Evolutionary conservation across 805 yeast genomes (phyloP), one percentile per base, ranked within the genome.

Genomic region (Debaryomyces castellii): DNA sequence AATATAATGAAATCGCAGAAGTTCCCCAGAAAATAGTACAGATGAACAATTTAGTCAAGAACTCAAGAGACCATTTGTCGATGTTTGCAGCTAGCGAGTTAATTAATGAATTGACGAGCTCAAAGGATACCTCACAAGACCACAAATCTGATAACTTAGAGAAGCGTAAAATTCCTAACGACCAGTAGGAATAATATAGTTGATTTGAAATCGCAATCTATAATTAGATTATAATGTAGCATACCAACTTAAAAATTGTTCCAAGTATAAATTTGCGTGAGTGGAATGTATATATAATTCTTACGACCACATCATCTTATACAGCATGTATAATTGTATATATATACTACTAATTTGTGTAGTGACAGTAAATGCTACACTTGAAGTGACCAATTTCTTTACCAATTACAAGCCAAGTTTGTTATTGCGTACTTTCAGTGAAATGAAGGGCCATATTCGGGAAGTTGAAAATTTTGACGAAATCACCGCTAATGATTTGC

Each of bases 381-480:
- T 35, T 10, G 16, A 35, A 18, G 38, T 35, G 8, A 11, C 24
- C 4, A 35, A 20, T 18, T 6, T 35, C 11, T 20, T 35, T 20
- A 11, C 20, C 10, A 22, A 18, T 20, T 20, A 34, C 9, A 34
- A 23, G n/a, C 44, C 47, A 14, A 51, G 46, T 33, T 12, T 23
- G 3, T 41, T 48, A 22, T 20, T 40, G 21, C 41, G 43, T 21
- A 35, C 44, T 5, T 52, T 35, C 25, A 23, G 22, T 21, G 48
- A 46, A 25, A 41, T 45, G 21, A 40, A 43, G 27, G 33, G 36
- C 9, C 44, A 48, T 4, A 41, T 49, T 30, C 45, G 40, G 27
- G 47, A 41, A 14, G 47, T 55, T 4, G 44, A 30, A 5, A 16
- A 43, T n/a, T 30, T 46, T 36, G 50, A 44, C 10, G 51, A 51